Conservation (phyloP, 179 eudicot genomes). For the Nepenthes alata region DNA sequence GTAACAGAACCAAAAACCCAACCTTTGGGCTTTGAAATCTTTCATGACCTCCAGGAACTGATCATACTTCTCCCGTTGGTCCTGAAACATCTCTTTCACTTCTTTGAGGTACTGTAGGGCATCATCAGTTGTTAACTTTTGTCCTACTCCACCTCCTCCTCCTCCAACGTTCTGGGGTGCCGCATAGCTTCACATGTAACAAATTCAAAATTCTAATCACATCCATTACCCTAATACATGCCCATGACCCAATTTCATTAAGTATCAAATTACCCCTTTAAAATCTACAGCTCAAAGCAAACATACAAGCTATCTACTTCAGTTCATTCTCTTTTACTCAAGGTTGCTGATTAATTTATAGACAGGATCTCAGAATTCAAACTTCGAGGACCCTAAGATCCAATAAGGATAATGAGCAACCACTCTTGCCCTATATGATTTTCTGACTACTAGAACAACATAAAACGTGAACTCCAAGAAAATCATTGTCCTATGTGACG, state of each 20-base stretch:
- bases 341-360: no score
- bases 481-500: neutral
- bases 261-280: neutral
- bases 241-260: neutral
- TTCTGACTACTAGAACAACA: neutral
- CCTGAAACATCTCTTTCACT: constrained; percentile 91
- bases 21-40: constrained; percentile 95
- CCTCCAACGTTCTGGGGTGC: constrained; percentile 18
- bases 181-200: constrained; percentile 24
- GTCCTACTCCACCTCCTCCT: constrained; percentile 32
- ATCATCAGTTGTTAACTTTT: constrained; percentile 81
- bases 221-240: constrained; percentile 10
- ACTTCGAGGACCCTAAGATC: no score
- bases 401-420: no score
- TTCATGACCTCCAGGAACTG: constrained; percentile 95
- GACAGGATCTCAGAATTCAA: neutral
- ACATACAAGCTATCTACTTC: neutral
- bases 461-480: neutral
- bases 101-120: constrained; percentile 80
- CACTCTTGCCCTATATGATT: neutral
- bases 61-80: constrained; percentile 80
- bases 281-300: neutral
- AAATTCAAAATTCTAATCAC: constrained; percentile 14
- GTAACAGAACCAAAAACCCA: constrained; percentile 7
- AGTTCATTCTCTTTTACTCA: constrained; percentile 1